Conservation (phyloP, 345 rosid species). For the Citrus glauca region DNA sequence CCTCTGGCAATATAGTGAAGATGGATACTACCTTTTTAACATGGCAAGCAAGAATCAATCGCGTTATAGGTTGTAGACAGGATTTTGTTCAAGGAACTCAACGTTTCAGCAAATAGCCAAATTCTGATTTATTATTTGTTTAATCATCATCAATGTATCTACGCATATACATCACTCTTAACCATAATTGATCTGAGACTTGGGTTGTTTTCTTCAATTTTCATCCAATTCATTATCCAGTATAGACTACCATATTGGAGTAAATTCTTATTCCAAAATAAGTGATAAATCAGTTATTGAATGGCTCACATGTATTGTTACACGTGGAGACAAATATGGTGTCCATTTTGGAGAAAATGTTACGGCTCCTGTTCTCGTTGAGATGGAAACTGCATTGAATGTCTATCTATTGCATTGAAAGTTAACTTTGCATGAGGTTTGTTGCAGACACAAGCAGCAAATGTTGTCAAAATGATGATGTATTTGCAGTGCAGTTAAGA, state of each 20-base stretch:
- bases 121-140: neutral
- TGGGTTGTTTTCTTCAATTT: neutral
- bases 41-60: neutral
- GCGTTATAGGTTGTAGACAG: neutral
- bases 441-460: neutral
- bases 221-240: neutral
- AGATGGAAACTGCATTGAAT: neutral
- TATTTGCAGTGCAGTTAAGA: neutral
- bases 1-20: neutral
- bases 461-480: neutral
- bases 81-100: conserved; percentile 6
- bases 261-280: neutral
- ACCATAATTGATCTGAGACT: neutral
- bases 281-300: neutral
- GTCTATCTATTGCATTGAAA: neutral
- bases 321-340: neutral
- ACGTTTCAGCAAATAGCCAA: neutral
- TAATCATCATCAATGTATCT: neutral
- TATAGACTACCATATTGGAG: neutral
- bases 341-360: neutral
- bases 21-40: neutral
- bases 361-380: neutral
- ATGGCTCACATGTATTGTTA: neutral
- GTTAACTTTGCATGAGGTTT: neutral
- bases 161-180: too few species aligned